These are phyloP conservation scores for Amylostereum chailletii DNA, from an alignment of 1,284 basidiomycete species.

Conservation along the genomic window DNA sequence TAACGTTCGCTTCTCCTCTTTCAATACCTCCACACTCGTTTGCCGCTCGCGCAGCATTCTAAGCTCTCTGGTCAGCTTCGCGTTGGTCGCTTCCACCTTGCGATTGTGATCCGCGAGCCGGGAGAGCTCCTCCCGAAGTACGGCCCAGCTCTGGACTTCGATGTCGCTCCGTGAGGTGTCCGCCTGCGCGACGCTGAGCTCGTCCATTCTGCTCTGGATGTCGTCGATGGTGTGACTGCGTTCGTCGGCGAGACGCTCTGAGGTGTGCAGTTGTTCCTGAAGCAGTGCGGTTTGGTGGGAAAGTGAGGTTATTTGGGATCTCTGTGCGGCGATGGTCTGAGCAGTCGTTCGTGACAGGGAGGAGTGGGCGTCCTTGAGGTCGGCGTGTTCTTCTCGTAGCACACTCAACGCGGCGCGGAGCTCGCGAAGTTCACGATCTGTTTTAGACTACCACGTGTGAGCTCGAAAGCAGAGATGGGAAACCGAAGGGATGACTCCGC, in stretches of 20 bases:
- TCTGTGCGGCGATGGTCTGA: conserved; percentile 38
- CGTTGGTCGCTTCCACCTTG: conserved; percentile 56
- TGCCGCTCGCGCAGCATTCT: conserved; percentile 43
- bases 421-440: conserved; percentile 37
- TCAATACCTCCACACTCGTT: conserved; percentile 56
- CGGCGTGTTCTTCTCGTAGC: conserved; percentile 46
- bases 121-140: conserved; percentile 55
- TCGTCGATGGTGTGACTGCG: conserved; percentile 30
- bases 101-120: conserved; percentile 55
- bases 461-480: background rate
- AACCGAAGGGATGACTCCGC: conserved; percentile 11
- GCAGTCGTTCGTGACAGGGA: conserved; percentile 33
- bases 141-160: conserved; percentile 43
- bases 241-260: conserved; percentile 31
- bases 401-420: conserved; percentile 35
- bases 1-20: conserved; percentile 65
- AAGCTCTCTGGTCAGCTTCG: conserved; percentile 47
- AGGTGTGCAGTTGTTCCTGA: conserved; percentile 33
- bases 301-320: conserved; percentile 38
- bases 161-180: conserved; percentile 15
- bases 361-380: conserved; percentile 44
- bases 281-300: conserved; percentile 34
- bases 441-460: conserved; percentile 13
- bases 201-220: conserved; percentile 41
- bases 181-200: conserved; percentile 22